A percentile compares a stretch with the other conserved stretches of the same genome.
phyloP scores from a whole-genome alignment of 139 green algal species.

The Zygnema cylindricum region DNA sequence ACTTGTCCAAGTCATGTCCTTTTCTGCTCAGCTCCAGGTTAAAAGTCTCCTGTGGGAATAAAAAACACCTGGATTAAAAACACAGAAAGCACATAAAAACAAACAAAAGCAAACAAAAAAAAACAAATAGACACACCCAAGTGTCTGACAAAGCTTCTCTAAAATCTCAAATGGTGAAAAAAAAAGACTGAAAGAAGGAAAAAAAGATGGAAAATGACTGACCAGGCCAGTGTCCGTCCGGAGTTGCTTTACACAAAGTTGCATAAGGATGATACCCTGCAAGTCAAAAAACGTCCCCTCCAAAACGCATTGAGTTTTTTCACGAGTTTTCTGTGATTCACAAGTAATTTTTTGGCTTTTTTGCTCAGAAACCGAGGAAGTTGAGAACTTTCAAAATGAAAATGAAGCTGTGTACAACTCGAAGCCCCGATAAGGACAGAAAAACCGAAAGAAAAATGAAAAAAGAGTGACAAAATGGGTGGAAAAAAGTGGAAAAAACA shows the following conservation, averaged over 20 bases:
- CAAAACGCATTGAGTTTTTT: too few relatives aligned
- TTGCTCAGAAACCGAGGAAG: too few relatives aligned
- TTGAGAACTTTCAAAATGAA: too few relatives aligned
- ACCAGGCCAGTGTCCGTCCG: slow-evolving; percentile 43
- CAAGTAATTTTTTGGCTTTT: too few relatives aligned
- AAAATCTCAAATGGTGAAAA: background rate
- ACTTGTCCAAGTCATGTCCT: slow-evolving; percentile 57
- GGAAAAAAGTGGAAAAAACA: too few relatives aligned
- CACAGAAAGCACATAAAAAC: background rate
- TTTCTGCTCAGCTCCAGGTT: slow-evolving; percentile 44
- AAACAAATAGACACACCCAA: background rate
- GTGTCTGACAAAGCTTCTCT: background rate
- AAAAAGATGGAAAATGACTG: background rate
- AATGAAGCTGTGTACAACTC: too few relatives aligned
- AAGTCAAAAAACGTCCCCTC: too few relatives aligned
- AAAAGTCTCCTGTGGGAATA: slow-evolving; percentile 44
- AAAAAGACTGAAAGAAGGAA: background rate
- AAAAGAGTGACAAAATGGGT: too few relatives aligned
- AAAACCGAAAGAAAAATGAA: too few relatives aligned
- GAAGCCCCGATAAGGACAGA: too few relatives aligned
- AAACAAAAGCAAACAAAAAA: background rate
- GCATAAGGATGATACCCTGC: slow-evolving; percentile 59
- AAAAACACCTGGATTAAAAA: slow-evolving; percentile 7
- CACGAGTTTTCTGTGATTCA: too few relatives aligned
- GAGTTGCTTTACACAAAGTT: slow-evolving; percentile 51